Evolutionary conservation across 2,329 filamentous ascomycete genomes (phyloP).

Genomic region (Sarocladium brachiariae): DNA sequence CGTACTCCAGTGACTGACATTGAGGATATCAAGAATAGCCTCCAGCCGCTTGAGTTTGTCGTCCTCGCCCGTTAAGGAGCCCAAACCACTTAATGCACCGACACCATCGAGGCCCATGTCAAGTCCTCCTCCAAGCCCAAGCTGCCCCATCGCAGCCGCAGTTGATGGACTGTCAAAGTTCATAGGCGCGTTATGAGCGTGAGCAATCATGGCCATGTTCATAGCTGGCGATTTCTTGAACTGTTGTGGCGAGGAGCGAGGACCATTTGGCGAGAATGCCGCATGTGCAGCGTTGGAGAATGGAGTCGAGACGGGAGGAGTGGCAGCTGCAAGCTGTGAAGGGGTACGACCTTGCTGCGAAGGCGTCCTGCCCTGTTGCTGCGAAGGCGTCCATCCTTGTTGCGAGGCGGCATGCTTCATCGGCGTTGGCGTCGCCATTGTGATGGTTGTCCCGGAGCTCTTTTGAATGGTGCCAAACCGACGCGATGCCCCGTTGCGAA

Average conservation of each 20-base stretch:
- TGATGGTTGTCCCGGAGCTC: slow-evolving; percentile 6
- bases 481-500: not conserved
- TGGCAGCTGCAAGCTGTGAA: slow-evolving; percentile 47
- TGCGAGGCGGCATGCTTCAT: slow-evolving; percentile 39
- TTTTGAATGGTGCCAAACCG: not conserved
- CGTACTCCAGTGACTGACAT: slow-evolving; percentile 29
- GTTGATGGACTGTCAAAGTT: slow-evolving; percentile 61
- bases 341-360: slow-evolving; percentile 47
- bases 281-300: slow-evolving; percentile 52
- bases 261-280: slow-evolving; percentile 53
- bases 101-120: slow-evolving; percentile 49
- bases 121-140: slow-evolving; percentile 42
- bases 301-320: slow-evolving; percentile 60
- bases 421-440: slow-evolving; percentile 44
- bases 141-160: slow-evolving; percentile 51
- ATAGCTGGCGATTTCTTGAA: slow-evolving; percentile 57
- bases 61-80: slow-evolving; percentile 42
- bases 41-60: slow-evolving; percentile 50
- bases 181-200: slow-evolving; percentile 37
- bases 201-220: slow-evolving; percentile 37
- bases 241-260: slow-evolving; percentile 56
- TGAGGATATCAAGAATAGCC: slow-evolving; percentile 41
- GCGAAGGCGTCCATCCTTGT: slow-evolving; percentile 40
- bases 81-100: slow-evolving; percentile 37
- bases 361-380: slow-evolving; percentile 40